Base-by-base conservation (phyloP, 108 stramenopile species). In the Fragilaria crotonensis region DNA sequence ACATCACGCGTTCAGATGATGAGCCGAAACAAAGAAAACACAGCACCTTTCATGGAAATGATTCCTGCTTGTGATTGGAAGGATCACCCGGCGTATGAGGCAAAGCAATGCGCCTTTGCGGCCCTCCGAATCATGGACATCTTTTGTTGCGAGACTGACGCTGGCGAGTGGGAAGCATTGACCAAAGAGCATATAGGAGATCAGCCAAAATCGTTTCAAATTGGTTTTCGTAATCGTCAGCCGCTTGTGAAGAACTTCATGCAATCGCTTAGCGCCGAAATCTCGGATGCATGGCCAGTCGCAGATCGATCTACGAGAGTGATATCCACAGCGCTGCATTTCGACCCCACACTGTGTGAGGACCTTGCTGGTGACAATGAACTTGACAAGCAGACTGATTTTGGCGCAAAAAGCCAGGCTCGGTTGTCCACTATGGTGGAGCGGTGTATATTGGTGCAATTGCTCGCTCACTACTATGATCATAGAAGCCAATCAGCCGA, bases 371-470 rank as follows among this genome's bases (percentile, higher is more conserved):
- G 67, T 56, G 5, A 22, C 1, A 48, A 66, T 3, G 63, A 45
- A 11, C 54, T 48, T 3, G 29, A 41, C 7, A 17, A 17, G 3
- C 57, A 62, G 29, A 47, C 36, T 20, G 5, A 52, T 11, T 78
- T 73, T 52, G 52, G 54, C 26, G 29, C 76, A 5, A 86, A 79
- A 41, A 78, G 48, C 41, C 66, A 72, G 20, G 54, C 55, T 14
- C 72, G 84, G 25, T 64, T 92, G 7, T 60, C 79, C 2, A 52
- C 49, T 7, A 36, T 92, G 26, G 73, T 72, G 45, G 87, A 92
- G 52, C 50, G 85, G 1, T 59, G 77, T 29, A 62, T 73, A 11
- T 62, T 83, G 36, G 79, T 76, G 7, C 54, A 79, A n/a, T 53
- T 93, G 5, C 61, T 84, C 5, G 59, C 77, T 0, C 19, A 54